phyloP scores from a whole-genome alignment of 1,139 yeast genomes.

The Magnusiomyces paraingens region DNA sequence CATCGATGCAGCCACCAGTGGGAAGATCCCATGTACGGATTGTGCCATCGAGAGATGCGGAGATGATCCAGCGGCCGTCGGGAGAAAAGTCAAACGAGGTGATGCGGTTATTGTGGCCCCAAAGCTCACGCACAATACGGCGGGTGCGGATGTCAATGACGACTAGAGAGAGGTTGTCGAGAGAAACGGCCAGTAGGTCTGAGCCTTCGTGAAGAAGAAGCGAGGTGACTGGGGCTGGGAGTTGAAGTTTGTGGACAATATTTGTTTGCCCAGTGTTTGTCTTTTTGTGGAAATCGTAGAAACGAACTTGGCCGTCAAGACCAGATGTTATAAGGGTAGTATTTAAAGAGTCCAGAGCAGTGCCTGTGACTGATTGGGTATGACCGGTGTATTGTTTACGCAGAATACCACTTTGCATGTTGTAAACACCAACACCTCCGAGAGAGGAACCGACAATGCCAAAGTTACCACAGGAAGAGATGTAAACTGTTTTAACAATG shows the following conservation, averaged over 20 bases:
- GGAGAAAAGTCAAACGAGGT: slow-evolving; percentile 89
- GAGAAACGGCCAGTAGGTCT: slow-evolving; percentile 75
- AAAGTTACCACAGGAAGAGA: slow-evolving; percentile 93
- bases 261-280: slow-evolving; percentile 45
- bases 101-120: slow-evolving; percentile 87
- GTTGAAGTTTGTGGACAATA: slow-evolving; percentile 57
- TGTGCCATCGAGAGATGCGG: slow-evolving; percentile 79
- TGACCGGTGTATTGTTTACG: slow-evolving; percentile 61
- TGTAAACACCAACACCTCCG: slow-evolving; percentile 86
- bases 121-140: slow-evolving; percentile 75
- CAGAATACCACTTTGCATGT: slow-evolving; percentile 80
- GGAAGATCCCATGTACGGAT: slow-evolving; percentile 97
- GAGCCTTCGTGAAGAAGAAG: slow-evolving; percentile 75
- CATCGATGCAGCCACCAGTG: slow-evolving; percentile 95
- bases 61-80: slow-evolving; percentile 92
- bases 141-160: slow-evolving; percentile 78
- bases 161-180: slow-evolving; percentile 81
- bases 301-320: slow-evolving; percentile 82
- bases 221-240: slow-evolving; percentile 72
- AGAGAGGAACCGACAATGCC: slow-evolving; percentile 84
- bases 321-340: slow-evolving; percentile 81
- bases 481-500: slow-evolving; percentile 68
- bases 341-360: slow-evolving; percentile 86
- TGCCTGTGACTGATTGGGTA: slow-evolving; percentile 76
- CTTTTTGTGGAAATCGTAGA: slow-evolving; percentile 56